phyloP scores from a whole-genome alignment of 495 filamentous ascomycete species.

The Talaromyces stipitatus region DNA sequence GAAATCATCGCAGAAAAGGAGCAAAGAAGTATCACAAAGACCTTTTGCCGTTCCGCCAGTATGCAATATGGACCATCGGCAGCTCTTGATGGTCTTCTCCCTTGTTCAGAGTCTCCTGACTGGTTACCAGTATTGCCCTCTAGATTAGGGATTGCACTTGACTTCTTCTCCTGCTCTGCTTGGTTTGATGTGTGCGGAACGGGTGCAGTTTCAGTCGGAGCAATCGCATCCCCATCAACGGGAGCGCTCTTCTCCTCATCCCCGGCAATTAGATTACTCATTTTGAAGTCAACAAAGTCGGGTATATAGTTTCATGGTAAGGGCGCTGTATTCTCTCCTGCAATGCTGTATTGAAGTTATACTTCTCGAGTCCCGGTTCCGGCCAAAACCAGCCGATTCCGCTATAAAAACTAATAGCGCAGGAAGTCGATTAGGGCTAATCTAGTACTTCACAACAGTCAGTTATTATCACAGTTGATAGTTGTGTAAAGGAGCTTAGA shows the following conservation, averaged over 20 bases:
- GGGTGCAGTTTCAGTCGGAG: not conserved
- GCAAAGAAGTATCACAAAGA: slow-evolving; percentile 18
- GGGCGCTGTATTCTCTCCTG: not conserved
- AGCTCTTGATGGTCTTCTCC: slow-evolving; percentile 4
- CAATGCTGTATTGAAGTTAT: not conserved
- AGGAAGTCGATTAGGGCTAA: too few relatives aligned
- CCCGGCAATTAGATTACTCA: not conserved
- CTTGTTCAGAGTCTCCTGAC: not conserved
- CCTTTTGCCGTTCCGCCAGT: slow-evolving; percentile 17
- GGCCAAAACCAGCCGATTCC: not conserved
- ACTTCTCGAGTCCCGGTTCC: not conserved
- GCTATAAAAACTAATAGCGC: too few relatives aligned
- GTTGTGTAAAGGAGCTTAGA: too few relatives aligned
- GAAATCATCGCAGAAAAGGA: slow-evolving; percentile 27
- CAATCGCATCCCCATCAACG: not conserved
- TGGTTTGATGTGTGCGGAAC: not conserved
- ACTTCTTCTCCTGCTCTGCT: not conserved
- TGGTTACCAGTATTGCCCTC: not conserved
- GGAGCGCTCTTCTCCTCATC: not conserved
- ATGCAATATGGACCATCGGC: slow-evolving; percentile 17
- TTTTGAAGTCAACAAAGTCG: not conserved
- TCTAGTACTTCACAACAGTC: too few relatives aligned
- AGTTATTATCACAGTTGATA: too few relatives aligned
- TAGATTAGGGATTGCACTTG: not conserved
- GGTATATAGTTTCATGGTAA: not conserved